Base-by-base conservation (phyloP, 2,329 filamentous ascomycete genomes). In the Colletotrichum ledebouriae region DNA sequence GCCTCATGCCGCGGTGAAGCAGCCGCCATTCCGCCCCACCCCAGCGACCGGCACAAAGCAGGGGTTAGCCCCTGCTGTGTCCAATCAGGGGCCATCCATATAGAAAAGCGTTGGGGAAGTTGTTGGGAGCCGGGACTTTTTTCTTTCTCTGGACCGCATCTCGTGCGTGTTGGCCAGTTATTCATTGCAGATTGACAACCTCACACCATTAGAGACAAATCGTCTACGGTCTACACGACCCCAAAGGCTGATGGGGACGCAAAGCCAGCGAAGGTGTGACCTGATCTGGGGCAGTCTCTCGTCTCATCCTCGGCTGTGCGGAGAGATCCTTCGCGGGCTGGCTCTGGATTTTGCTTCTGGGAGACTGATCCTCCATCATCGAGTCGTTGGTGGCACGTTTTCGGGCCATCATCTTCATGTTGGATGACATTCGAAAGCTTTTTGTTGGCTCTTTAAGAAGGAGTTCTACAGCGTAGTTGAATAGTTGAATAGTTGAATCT, bases 21-120 rank as follows among this genome's bases (percentile, higher is more conserved):
- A 69, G 66, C 62, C 34, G 66, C 62, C 49, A 47, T 50, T 69
- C 61, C 55, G 61, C 65, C 49, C 61, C 61, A 22, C 66, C 61
- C 66, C 66, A 66, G 61, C 53, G 55, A 55, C 47, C 20, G 50
- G 61, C 66, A 59, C 61, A 69, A 56, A 55, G 61, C 61, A 68
- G 49, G 65, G 65, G 34, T 20, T 9, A 11, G 1, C 61, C 65
- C 65, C 66, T 55, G 56, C 29, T 33, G 37, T n/a, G 29, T 46
- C 66, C 66, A 69, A 69, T 66, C 61, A 69, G 15, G 39, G 33
- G 37, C 33, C 55, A 41, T 55, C 37, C 55, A 69, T 59, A 60
- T 56, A 49, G 42, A 66, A 68, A 69, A 69, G 66, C 66, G 66
- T 69, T 69, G 66, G 66, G 65, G 55, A 65, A 65, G 47, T 69